Evolutionary conservation across 805 yeast species (phyloP).

Genomic region (Lipomyces anomalus): DNA sequence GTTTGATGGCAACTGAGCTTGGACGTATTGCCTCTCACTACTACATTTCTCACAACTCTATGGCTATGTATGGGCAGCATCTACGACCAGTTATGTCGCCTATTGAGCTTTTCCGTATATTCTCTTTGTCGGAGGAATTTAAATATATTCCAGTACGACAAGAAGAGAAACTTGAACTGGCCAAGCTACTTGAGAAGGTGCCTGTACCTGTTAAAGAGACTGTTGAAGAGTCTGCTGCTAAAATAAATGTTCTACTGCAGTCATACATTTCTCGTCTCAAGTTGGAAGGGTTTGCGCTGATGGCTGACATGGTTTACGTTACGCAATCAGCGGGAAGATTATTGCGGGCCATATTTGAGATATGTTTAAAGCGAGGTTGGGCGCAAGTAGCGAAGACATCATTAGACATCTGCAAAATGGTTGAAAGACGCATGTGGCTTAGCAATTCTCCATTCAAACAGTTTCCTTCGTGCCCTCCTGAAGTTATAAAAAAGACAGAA

Average conservation of each 20-base stretch:
- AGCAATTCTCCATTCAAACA: slow-evolving; percentile 84
- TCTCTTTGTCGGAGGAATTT: slow-evolving; percentile 81
- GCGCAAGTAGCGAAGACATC: slow-evolving; percentile 52
- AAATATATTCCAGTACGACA: slow-evolving; percentile 74
- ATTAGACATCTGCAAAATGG: slow-evolving; percentile 68
- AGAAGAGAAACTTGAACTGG: slow-evolving; percentile 75
- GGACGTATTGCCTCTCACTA: slow-evolving; percentile 84
- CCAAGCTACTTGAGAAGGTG: slow-evolving; percentile 59
- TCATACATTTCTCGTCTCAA: slow-evolving; percentile 73
- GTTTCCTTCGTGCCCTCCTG: slow-evolving; percentile 63
- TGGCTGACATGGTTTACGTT: slow-evolving; percentile 88
- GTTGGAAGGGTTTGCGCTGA: slow-evolving; percentile 82
- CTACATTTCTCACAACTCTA: slow-evolving; percentile 71
- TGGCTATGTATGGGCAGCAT: slow-evolving; percentile 57
- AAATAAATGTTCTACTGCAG: slow-evolving; percentile 74
- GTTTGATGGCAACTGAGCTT: slow-evolving; percentile 54
- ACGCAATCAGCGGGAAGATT: slow-evolving; percentile 91
- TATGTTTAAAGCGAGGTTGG: slow-evolving; percentile 67
- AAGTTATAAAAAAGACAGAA: slow-evolving; percentile 68
- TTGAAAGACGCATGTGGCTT: slow-evolving; percentile 77
- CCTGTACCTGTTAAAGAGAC: slow-evolving; percentile 84
- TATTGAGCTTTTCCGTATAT: slow-evolving; percentile 70
- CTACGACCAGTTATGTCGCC: slow-evolving; percentile 60
- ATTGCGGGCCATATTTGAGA: slow-evolving; percentile 77
- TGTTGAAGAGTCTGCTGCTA: slow-evolving; percentile 65